Base-by-base conservation (phyloP, 2,329 filamentous ascomycete species). In the Neofusicoccum sp. region DNA sequence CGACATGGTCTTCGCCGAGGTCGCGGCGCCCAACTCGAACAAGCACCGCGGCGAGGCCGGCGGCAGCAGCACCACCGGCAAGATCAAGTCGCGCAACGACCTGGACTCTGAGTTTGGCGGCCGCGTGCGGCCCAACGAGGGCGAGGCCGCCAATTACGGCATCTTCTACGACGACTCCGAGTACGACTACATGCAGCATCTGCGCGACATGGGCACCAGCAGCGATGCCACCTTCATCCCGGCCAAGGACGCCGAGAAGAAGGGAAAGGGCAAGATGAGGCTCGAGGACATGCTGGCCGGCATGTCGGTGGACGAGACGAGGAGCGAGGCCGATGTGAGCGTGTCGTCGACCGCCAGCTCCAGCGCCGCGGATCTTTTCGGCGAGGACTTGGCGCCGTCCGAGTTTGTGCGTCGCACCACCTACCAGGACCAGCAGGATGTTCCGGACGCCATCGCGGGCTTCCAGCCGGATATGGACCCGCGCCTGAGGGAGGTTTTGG, bases 141-240 rank as follows among this genome's bases (percentile, higher is more conserved):
- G 96, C 68, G 93, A 99, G 78, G 95, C 96, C 7, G 95, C 96
- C 66, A 90, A 90, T 73, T 86, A 97, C 76, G 95, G 95, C 65
- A 86, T 99, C 65, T 99, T 90, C 81, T 99, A 84, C 75, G 96
- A 99, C 76, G 95, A 99, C 77, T 89, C 90, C 65, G 85, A 91
- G 71, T 99, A 99, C 77, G 95, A 99, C 76, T 99, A 99, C 79
- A 99, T 99, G 95, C 95, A 99, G 76, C 95, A 99, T 76, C 80
- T 99, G 82, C 89, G 92, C 60, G 95, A 98, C 68, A 79, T 99
- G 44, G 91, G 80, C 3, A 71, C 71, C 2, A 77, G 84, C 5
- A 76, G 75, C 4, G 90, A 90, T 31, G 86, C 89, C 31, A 87
- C 93, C 49, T 98, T 96, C 71, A 84, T 99, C 40, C 92, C 97